Evolutionary conservation across 352 stramenopile species (phyloP).

Genomic region (Phytophthora tubulina): DNA sequence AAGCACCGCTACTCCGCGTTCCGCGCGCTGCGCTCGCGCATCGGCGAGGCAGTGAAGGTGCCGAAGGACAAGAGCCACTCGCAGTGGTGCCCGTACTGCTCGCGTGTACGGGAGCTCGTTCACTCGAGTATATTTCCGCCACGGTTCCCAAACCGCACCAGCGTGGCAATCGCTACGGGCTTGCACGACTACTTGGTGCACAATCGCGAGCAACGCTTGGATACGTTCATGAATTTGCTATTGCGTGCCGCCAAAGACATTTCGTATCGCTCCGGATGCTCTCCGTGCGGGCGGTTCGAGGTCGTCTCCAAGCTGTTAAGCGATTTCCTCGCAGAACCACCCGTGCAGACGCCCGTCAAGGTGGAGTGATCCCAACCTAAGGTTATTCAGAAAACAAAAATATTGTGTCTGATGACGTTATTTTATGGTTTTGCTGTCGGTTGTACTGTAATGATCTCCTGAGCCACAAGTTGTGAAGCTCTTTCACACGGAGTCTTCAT

Average conservation of each 20-base stretch:
- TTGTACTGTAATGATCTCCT: no score
- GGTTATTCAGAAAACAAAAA: background rate
- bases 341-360: background rate
- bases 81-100: slow-evolving; percentile 67
- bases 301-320: slow-evolving; percentile 54
- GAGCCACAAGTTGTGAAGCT: no score
- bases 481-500: no score
- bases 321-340: slow-evolving; percentile 60
- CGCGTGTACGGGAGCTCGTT: slow-evolving; percentile 47
- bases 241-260: slow-evolving; percentile 50
- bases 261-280: slow-evolving; percentile 50
- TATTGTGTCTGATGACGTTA: no score
- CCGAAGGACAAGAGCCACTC: slow-evolving; percentile 45
- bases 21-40: slow-evolving; percentile 42
- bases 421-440: no score
- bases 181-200: slow-evolving; percentile 23
- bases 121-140: slow-evolving; percentile 53
- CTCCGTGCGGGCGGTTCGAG: slow-evolving; percentile 54
- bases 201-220: slow-evolving; percentile 41
- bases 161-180: slow-evolving; percentile 20
- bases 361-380: background rate
- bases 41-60: slow-evolving; percentile 33
- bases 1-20: slow-evolving; percentile 69
- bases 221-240: slow-evolving; percentile 56
- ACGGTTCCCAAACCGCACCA: slow-evolving; percentile 32